These are phyloP conservation scores for Ceratocystis cubensis DNA, from an alignment of 2,329 filamentous ascomycete species.

Conservation along the genomic window DNA sequence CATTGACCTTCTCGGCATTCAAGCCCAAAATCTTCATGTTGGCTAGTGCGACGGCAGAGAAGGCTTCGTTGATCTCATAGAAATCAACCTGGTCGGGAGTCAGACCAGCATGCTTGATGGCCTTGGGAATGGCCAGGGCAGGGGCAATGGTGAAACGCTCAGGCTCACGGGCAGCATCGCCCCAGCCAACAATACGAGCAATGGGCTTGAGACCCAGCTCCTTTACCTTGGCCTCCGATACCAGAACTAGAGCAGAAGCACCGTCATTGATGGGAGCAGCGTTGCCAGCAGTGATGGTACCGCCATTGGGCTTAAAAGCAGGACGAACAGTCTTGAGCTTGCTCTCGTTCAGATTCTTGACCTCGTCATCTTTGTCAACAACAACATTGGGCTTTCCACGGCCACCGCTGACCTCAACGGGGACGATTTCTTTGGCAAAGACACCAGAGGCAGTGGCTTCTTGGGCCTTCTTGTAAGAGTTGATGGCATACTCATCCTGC, in stretches of 20 bases:
- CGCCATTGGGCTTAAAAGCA: slow-evolving; percentile 64
- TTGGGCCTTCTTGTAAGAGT: slow-evolving; percentile 87
- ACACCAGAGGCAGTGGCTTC: slow-evolving; percentile 67
- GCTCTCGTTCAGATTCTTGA: slow-evolving; percentile 80
- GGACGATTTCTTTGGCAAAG: slow-evolving; percentile 78
- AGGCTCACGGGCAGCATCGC: slow-evolving; percentile 79
- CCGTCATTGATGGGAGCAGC: slow-evolving; percentile 94
- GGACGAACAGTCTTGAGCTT: slow-evolving; percentile 79
- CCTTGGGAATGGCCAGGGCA: slow-evolving; percentile 89
- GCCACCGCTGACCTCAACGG: slow-evolving; percentile 74
- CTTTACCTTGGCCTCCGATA: slow-evolving; percentile 88
- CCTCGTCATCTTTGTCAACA: slow-evolving; percentile 82
- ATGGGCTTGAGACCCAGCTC: slow-evolving; percentile 82
- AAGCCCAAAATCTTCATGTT: slow-evolving; percentile 87
- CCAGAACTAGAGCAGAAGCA: slow-evolving; percentile 80
- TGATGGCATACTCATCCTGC: slow-evolving; percentile 93
- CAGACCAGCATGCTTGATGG: slow-evolving; percentile 84
- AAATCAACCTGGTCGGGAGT: slow-evolving; percentile 67
- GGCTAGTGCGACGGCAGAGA: slow-evolving; percentile 88
- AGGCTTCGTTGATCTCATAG: slow-evolving; percentile 99
- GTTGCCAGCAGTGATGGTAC: slow-evolving; percentile 91
- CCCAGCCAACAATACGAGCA: slow-evolving; percentile 96
- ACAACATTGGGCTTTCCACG: slow-evolving; percentile 77
- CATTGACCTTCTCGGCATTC: slow-evolving; percentile 75
- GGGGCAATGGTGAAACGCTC: slow-evolving; percentile 94